Evolutionary conservation across 1,284 basidiomycete genomes (phyloP), one percentile per base, ranked within the genome.

Genomic region (Puccinia novopanici): DNA sequence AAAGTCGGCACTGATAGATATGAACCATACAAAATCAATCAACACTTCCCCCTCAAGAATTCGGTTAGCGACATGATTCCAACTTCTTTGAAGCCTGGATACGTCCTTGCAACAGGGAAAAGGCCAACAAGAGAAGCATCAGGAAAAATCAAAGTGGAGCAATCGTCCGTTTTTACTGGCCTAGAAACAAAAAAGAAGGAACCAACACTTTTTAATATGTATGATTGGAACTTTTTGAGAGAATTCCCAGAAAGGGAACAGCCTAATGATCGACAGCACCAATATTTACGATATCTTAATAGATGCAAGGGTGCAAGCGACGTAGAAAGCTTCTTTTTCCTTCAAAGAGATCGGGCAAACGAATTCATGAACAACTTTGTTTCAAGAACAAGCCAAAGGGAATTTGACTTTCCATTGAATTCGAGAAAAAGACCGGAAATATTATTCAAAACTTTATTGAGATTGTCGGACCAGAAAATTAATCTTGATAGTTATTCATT

Each of bases 221-320:
- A 40, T 37, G 34, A 63, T 22, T 63, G 68, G 68, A 50, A 48
- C 17, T 71, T 71, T n/a, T 27, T 57, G 27, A 48, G 40, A 48
- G 52, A 40, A 71, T 24, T 30, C 37, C 12, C 45, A 50, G 30
- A 42, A 40, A 48, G 30, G 17, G 27, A 19, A 17, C 22, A 6
- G 24, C 9, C n/a, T 10, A 19, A 54, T 34, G 12, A 48, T 71
- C 24, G 48, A 3, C 34, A 40, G 8, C 8, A 22, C 3, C 3
- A 63, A 19, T 34, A 40, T 22, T 40, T 63, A 10, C 40, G 34
- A 27, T 40, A 37, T 63, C 34, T 63, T 4, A 63, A 63, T 27
- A 3, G 19, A 37, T 63, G 59, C 34, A 63, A 40, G 59, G 59
- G 34, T 15, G 59, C 40, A 63, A 19, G 8, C 1, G 19, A 63